Evolutionary conservation across 495 filamentous ascomycete genomes (phyloP).

Genomic region (Xylaria sp.): DNA sequence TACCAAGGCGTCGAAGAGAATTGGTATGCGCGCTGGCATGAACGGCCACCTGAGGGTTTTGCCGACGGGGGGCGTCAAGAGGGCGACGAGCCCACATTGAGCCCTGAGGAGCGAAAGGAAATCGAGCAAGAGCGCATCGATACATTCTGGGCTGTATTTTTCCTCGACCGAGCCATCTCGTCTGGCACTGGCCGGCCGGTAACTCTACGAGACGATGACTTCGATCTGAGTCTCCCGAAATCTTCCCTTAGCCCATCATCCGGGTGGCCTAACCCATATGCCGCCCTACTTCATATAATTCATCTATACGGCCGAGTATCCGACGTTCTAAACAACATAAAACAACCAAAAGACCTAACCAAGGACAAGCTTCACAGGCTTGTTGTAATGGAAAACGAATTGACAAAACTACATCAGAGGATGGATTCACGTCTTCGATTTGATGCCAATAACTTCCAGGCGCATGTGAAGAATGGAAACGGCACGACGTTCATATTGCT

Average conservation of each 20-base stretch:
- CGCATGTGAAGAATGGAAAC: slow-evolving; percentile 76
- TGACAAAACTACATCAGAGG: slow-evolving; percentile 80
- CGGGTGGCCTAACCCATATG: slow-evolving; percentile 77
- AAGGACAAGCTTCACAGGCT: slow-evolving; percentile 72
- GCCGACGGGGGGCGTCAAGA: slow-evolving; percentile 43
- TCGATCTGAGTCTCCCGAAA: slow-evolving; percentile 74
- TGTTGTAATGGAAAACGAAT: slow-evolving; percentile 74
- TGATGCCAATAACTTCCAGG: slow-evolving; percentile 77
- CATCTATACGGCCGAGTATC: slow-evolving; percentile 83
- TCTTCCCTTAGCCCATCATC: slow-evolving; percentile 64
- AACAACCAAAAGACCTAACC: slow-evolving; percentile 75
- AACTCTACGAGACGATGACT: slow-evolving; percentile 80
- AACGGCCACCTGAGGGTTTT: slow-evolving; percentile 42
- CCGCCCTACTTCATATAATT: slow-evolving; percentile 79
- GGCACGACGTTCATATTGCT: slow-evolving; percentile 86
- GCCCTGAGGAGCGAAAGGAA: slow-evolving; percentile 62
- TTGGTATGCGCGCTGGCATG: slow-evolving; percentile 52
- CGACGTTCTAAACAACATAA: slow-evolving; percentile 83
- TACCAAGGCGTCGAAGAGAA: slow-evolving; percentile 66
- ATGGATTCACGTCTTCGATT: slow-evolving; percentile 76
- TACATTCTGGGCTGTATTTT: slow-evolving; percentile 86
- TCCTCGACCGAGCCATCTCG: slow-evolving; percentile 83
- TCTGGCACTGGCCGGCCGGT: slow-evolving; percentile 82
- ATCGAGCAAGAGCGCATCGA: slow-evolving; percentile 77
- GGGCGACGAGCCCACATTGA: slow-evolving; percentile 50